phyloP scores from a whole-genome alignment of 768 basidiomycete species.

The Amyloporia xantha region DNA sequence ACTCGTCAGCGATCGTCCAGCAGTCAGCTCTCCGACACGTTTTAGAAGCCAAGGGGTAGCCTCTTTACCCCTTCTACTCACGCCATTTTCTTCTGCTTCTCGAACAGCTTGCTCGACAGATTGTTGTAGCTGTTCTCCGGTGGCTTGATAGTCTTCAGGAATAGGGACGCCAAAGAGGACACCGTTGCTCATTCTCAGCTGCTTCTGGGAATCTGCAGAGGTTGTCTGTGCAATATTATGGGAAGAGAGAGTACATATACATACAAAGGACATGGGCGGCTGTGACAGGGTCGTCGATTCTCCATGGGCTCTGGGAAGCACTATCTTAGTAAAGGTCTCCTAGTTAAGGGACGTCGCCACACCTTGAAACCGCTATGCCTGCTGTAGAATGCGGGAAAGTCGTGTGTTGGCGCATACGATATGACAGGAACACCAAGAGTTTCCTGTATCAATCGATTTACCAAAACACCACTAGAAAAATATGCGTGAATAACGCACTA shows the following conservation, averaged over 20 bases:
- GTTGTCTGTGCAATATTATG: neutral
- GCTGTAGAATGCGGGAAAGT: conserved; percentile 95
- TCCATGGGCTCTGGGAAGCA: conserved; percentile 67
- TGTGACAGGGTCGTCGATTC: conserved; percentile 46
- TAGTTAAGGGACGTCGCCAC: too few relatives aligned
- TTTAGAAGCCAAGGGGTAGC: conserved; percentile 91
- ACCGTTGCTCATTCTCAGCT: conserved; percentile 70
- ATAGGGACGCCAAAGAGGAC: conserved; percentile 87
- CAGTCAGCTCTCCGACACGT: conserved; percentile 75
- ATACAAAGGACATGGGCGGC: conserved; percentile 75
- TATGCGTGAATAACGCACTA: conserved; percentile 37
- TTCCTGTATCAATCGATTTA: conserved; percentile 47
- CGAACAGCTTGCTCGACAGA: conserved; percentile 78
- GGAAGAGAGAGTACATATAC: conserved; percentile 19
- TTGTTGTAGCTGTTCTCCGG: conserved; percentile 63
- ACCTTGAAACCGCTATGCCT: conserved; percentile 79
- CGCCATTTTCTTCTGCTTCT: conserved; percentile 78
- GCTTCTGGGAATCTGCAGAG: conserved; percentile 54
- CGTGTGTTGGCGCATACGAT: conserved; percentile 62
- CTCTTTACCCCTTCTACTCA: conserved; percentile 78
- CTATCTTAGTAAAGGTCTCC: too few relatives aligned
- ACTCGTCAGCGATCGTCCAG: conserved; percentile 65
- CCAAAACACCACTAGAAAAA: neutral
- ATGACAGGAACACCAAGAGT: conserved; percentile 91
- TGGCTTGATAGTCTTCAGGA: conserved; percentile 62